phyloP scores from a whole-genome alignment of 352 stramenopile species.

The Globisporangium okanoganense region DNA sequence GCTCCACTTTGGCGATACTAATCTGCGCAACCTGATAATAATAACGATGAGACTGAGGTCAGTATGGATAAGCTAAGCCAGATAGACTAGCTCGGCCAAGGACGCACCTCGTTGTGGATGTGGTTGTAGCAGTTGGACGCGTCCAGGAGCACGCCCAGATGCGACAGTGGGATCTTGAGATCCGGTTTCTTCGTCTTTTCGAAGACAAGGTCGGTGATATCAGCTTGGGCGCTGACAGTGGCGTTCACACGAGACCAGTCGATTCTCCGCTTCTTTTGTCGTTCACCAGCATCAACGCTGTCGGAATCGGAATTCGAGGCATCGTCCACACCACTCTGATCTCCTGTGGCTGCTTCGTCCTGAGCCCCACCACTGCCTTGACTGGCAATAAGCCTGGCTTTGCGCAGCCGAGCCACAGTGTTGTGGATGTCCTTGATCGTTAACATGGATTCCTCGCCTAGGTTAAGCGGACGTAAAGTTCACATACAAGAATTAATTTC shows the following conservation, averaged over 20 bases:
- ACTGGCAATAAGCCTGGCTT: neutral
- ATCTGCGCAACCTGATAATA: neutral
- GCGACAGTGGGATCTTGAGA: neutral
- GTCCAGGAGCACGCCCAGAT: neutral
- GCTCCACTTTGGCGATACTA: neutral
- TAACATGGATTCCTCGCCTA: neutral
- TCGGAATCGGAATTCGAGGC: neutral
- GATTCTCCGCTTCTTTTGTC: neutral
- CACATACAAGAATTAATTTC: neutral
- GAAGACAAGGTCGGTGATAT: neutral
- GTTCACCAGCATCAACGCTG: neutral
- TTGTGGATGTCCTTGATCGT: slow-evolving; percentile 3
- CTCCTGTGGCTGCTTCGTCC: neutral
- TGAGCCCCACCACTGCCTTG: neutral
- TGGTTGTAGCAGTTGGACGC: slow-evolving; percentile 3
- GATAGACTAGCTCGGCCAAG: neutral
- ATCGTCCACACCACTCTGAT: neutral
- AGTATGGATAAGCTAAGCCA: neutral
- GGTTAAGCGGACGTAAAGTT: neutral
- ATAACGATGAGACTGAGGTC: neutral
- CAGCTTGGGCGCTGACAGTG: neutral
- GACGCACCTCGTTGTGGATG: neutral
- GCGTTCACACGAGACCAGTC: neutral
- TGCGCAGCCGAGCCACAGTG: neutral
- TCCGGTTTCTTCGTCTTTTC: neutral